A percentile compares a stretch with the other conserved stretches of the same genome.
Evolutionary conservation across 2,329 filamentous ascomycete genomes (phyloP).

Genomic region (Colletotrichum caudatum): DNA sequence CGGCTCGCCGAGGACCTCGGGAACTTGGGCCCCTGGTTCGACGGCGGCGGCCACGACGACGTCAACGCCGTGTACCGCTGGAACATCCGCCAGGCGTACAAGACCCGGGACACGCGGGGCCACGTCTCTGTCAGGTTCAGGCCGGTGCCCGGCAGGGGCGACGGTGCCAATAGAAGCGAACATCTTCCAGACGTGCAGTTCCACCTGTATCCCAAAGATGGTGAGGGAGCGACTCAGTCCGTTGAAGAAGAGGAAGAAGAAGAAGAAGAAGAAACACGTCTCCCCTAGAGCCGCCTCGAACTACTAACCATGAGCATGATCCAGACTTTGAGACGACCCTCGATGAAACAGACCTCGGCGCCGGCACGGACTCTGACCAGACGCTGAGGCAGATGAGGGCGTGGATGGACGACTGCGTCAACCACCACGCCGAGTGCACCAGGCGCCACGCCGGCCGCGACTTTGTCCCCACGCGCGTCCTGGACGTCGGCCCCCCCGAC

Average conservation of each 20-base stretch:
- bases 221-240: background rate
- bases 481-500: conserved; percentile 33
- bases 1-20: background rate
- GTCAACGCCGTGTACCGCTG: conserved; percentile 18
- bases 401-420: conserved; percentile 33
- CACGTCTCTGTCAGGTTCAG: conserved; percentile 15
- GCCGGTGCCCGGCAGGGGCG: background rate
- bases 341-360: background rate
- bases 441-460: conserved; percentile 6
- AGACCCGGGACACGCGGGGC: conserved; percentile 16
- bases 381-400: conserved; percentile 20
- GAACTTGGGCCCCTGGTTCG: conserved; percentile 4
- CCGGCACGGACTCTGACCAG: background rate
- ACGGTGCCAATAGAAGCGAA: background rate
- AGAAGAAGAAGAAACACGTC: too few relatives aligned
- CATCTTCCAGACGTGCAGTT: conserved; percentile 18
- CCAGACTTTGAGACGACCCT: background rate
- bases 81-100: conserved; percentile 9
- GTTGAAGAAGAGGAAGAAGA: too few relatives aligned
- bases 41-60: background rate
- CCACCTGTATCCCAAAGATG: conserved; percentile 14
- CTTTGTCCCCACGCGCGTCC: conserved; percentile 36
- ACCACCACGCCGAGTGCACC: conserved; percentile 31
- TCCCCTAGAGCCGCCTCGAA: accelerated
- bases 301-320: background rate